These are phyloP conservation scores for Otatea glauca DNA, from an alignment of 176 grass and related monocot genomes.

Conservation along the genomic window DNA sequence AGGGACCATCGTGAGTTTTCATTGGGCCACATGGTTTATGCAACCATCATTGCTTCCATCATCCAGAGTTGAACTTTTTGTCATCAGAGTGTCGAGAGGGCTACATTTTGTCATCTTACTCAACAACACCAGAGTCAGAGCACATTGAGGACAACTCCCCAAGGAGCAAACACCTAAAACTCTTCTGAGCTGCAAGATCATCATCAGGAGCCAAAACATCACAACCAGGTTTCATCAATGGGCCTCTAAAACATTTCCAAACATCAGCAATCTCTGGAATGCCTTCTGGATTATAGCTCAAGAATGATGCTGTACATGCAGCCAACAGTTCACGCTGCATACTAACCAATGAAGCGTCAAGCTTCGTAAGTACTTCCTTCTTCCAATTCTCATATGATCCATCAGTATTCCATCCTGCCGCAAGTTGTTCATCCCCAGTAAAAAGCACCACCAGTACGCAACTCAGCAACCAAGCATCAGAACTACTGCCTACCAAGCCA, in stretches of 20 bases:
- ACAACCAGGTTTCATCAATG: conserved; percentile 30
- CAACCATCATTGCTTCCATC: conserved; percentile 26
- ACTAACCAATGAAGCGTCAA: conserved; percentile 60
- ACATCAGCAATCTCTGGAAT: conserved; percentile 64
- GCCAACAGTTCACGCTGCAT: conserved; percentile 55
- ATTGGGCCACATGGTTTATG: too few species aligned
- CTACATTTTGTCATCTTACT: conserved; percentile 37
- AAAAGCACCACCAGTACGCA: conserved; percentile 72
- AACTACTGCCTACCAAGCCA: conserved; percentile 45
- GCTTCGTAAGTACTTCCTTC: conserved; percentile 51
- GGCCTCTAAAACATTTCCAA: conserved; percentile 55
- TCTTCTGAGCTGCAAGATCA: conserved; percentile 45
- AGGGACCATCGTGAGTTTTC: too few species aligned
- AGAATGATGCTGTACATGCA: conserved; percentile 50
- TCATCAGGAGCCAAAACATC: conserved; percentile 50
- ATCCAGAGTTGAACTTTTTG: conserved; percentile 32
- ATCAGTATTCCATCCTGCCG: conserved; percentile 42
- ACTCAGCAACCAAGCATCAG: conserved; percentile 79
- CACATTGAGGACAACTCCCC: conserved; percentile 51
- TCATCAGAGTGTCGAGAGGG: conserved; percentile 31
- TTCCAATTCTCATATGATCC: conserved; percentile 74
- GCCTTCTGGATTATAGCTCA: conserved; percentile 67
- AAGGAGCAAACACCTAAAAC: conserved; percentile 59
- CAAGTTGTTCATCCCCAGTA: conserved; percentile 58
- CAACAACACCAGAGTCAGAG: conserved; percentile 33